Percentiles rank a stretch among this genome's conserved stretches.
These are phyloP conservation scores for Rhodotorula paludigena DNA, from an alignment of 768 basidiomycete genomes.

Conservation along the genomic window DNA sequence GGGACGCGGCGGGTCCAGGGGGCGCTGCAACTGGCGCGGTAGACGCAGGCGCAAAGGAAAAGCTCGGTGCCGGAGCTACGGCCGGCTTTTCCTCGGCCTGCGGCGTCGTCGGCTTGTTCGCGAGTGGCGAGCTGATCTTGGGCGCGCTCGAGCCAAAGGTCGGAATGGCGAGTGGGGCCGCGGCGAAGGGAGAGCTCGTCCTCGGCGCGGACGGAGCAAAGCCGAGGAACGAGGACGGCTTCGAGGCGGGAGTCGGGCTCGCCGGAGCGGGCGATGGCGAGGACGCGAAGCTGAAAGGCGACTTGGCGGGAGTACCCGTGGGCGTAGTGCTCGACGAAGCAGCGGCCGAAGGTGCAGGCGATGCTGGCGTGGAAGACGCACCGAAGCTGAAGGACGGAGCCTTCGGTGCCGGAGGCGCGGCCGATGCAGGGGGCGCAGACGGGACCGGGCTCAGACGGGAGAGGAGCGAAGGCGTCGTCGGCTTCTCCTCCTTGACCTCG, in stretches of 20 bases:
- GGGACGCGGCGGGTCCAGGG: conserved; percentile 2
- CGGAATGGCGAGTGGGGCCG: not conserved
- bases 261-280: not conserved
- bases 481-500: not conserved
- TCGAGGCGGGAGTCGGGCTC: not conserved
- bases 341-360: not conserved
- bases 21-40: no score
- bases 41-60: no score
- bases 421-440: not conserved
- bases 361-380: not conserved
- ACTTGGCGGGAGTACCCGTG: not conserved
- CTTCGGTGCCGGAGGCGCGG: not conserved
- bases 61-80: not conserved
- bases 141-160: not conserved
- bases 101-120: not conserved
- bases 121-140: not conserved
- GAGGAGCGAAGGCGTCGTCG: conserved; percentile 18
- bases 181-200: conserved; percentile 19
- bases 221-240: conserved; percentile 15
- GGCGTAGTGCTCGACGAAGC: not conserved
- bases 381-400: conserved; percentile 25
- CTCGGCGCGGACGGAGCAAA: conserved; percentile 17
- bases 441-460: conserved; percentile 21
- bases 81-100: not conserved
- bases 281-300: conserved; percentile 18